Percentiles rank a stretch among this genome's conserved stretches.
phyloP scores from a whole-genome alignment of 2,329 filamentous ascomycete genomes.

The Phialemoniopsis sp. region DNA sequence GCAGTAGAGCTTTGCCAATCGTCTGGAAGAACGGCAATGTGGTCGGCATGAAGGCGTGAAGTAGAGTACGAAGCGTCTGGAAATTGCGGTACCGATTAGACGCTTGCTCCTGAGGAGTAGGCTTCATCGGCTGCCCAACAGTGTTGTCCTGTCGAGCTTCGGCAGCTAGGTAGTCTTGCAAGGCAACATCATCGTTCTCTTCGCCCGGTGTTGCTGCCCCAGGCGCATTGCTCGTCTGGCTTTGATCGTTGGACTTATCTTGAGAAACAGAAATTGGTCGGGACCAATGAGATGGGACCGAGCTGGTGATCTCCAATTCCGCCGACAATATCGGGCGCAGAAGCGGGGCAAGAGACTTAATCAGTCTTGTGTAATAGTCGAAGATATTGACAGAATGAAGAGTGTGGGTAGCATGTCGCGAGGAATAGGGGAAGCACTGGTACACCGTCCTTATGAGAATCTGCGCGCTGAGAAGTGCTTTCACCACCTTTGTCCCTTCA shows the following conservation, averaged over 20 bases:
- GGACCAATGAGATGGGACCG: slow-evolving; percentile 68
- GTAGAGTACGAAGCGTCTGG: slow-evolving; percentile 68
- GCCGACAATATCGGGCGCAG: slow-evolving; percentile 81
- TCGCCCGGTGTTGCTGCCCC: neutral
- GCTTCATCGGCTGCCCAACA: no score
- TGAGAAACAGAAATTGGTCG: neutral
- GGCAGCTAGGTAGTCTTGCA: no score
- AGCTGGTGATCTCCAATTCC: slow-evolving; percentile 69
- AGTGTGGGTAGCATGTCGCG: slow-evolving; percentile 58
- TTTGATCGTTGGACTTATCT: slow-evolving; percentile 27
- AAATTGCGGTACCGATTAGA: slow-evolving; percentile 59
- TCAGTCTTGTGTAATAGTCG: slow-evolving; percentile 74
- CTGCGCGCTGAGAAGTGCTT: slow-evolving; percentile 73
- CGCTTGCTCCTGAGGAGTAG: slow-evolving; percentile 17
- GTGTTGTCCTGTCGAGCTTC: no score
- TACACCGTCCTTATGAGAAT: slow-evolving; percentile 72
- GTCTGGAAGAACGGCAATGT: slow-evolving; percentile 85
- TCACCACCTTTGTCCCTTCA: slow-evolving; percentile 72
- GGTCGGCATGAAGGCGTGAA: slow-evolving; percentile 73
- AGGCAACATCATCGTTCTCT: no score
- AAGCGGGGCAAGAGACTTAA: slow-evolving; percentile 72
- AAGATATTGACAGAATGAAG: slow-evolving; percentile 78
- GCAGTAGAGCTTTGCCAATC: slow-evolving; percentile 76
- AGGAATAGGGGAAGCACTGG: slow-evolving; percentile 68
- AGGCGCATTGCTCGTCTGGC: slow-evolving; percentile 11